phyloP scores from a whole-genome alignment of 2,329 filamentous ascomycete species.

The Hawksworthiomyces lignivorus region DNA sequence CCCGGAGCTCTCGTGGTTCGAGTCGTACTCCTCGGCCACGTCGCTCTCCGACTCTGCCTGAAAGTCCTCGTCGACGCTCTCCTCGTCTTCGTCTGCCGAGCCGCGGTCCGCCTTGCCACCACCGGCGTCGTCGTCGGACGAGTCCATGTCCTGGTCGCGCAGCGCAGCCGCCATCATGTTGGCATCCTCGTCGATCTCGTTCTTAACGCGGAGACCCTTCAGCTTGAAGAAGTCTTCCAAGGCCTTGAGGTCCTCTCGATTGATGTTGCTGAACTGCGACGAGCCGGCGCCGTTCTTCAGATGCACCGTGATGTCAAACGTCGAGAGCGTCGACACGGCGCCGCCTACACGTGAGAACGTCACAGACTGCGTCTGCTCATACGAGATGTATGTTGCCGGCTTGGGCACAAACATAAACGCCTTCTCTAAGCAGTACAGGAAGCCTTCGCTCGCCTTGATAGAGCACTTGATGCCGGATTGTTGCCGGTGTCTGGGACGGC shows the following conservation, averaged over 20 bases:
- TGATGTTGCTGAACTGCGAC: conserved; percentile 98
- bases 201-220: conserved; percentile 92
- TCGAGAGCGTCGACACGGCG: conserved; percentile 85
- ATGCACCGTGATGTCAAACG: conserved; percentile 91
- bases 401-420: conserved; percentile 99
- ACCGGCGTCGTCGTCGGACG: conserved; percentile 75
- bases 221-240: conserved; percentile 97
- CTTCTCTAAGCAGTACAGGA: conserved; percentile 94
- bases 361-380: conserved; percentile 84
- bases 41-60: conserved; percentile 86
- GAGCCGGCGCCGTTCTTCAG: conserved; percentile 82
- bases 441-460: conserved; percentile 99
- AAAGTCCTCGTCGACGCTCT: conserved; percentile 95
- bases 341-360: conserved; percentile 95
- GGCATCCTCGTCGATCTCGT: conserved; percentile 95
- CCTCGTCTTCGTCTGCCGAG: conserved; percentile 91
- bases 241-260: conserved; percentile 91
- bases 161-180: conserved; percentile 72
- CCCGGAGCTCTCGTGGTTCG: conserved; percentile 78
- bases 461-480: conserved; percentile 97
- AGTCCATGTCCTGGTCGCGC: conserved; percentile 73
- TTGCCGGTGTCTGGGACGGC: conserved; percentile 64
- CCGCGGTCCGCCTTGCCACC: conserved; percentile 67
- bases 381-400: conserved; percentile 92
- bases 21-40: conserved; percentile 93